Base-by-base conservation (phyloP, 345 rosid species). In the Draba incana region DNA sequence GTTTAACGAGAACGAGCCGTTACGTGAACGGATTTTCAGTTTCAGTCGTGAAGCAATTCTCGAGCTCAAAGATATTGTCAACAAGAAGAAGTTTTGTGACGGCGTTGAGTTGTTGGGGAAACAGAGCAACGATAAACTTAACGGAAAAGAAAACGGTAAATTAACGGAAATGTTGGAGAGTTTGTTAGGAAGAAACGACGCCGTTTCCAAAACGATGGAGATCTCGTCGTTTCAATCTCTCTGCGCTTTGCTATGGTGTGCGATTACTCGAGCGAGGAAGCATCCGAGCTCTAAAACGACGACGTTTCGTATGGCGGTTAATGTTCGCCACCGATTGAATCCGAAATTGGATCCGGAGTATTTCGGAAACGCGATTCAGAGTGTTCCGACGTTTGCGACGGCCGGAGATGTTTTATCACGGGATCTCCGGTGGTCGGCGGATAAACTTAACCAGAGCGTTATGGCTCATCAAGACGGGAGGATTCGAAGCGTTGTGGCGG, bases 301-400 rank as follows among this genome's bases (percentile, higher is more conserved):
- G 11, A 87, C 99, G 76, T 93, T 93, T 55, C 76, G 97, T 2
- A 88, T 93, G 99, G 99, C 99, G 0, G 94, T 93, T 39, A 93
- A 93, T 59, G 81, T 88, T 61, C 91, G 97, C 16, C 89, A 78
- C 72, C 78, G 99, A 4, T 28, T 90, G 64, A 86, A 41, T 68
- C 99, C 97, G 24, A 84, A 82, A 47, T 47, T 93, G 33, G 84
- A 90, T 23, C 77, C 91, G 8, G 58, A 81, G 0, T 93, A 93
- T 47, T 93, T 93, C 70, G 99, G 99, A 48, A 93, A 93, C 84
- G 96, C 95, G 23, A 93, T 93, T 30, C 99, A 93, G 77, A 93
- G 99, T 82, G 74, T 80, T 13, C 95, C 99, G 1, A 88, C 92
- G 0, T 64, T 69, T 60, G 97, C 95, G 65, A 24, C 85, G 28